These are phyloP conservation scores for Xerocomus brunneocitrinus DNA, from an alignment of 768 basidiomycete genomes.

Conservation along the genomic window DNA sequence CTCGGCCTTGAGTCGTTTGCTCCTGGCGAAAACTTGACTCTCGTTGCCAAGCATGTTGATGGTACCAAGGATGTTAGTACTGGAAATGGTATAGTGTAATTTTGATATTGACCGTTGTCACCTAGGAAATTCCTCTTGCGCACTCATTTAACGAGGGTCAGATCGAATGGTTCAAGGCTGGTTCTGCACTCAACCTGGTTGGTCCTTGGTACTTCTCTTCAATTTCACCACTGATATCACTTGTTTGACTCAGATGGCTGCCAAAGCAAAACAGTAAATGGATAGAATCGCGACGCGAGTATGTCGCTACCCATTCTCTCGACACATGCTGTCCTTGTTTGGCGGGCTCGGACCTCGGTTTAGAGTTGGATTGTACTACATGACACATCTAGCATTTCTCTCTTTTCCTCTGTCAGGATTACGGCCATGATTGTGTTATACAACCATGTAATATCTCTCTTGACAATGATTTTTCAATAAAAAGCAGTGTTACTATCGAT, in stretches of 20 bases:
- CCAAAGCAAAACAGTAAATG: slow-evolving; percentile 49
- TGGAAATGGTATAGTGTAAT: background rate
- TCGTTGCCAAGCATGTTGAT: slow-evolving; percentile 78
- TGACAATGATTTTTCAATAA: slow-evolving; percentile 6
- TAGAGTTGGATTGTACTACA: background rate
- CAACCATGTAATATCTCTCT: slow-evolving; percentile 23
- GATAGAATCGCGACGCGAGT: slow-evolving; percentile 7
- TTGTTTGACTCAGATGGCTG: slow-evolving; percentile 51
- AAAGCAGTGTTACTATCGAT: slow-evolving; percentile 6
- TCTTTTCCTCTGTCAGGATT: background rate
- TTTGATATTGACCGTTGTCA: slow-evolving; percentile 13
- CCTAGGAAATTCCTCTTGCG: slow-evolving; percentile 66
- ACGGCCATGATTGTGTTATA: background rate
- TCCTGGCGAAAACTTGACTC: slow-evolving; percentile 87
- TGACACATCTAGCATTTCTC: background rate
- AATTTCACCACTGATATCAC: background rate
- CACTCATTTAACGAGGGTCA: slow-evolving; percentile 97
- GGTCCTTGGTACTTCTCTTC: slow-evolving; percentile 23
- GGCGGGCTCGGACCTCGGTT: background rate
- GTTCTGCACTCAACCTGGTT: slow-evolving; percentile 87
- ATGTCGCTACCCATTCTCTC: background rate
- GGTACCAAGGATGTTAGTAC: slow-evolving; percentile 60
- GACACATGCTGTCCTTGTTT: background rate
- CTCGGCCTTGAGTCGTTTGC: slow-evolving; percentile 84
- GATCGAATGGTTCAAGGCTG: slow-evolving; percentile 98